These are phyloP conservation scores for Phyllosticta citriasiana DNA, from an alignment of 2,329 filamentous ascomycete genomes.

Conservation along the genomic window DNA sequence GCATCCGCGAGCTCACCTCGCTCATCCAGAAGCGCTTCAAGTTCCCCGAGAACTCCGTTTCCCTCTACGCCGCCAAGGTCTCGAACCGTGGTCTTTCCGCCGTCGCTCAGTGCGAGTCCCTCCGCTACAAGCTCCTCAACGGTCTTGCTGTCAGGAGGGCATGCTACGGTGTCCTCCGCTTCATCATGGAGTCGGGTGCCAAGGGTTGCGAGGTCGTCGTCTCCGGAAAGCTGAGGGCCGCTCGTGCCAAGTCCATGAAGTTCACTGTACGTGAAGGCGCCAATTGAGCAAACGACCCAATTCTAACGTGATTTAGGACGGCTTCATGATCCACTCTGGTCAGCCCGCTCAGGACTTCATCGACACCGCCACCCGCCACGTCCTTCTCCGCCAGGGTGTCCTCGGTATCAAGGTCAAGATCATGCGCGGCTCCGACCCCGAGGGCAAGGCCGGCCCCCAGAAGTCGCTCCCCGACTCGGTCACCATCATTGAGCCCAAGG, in stretches of 20 bases:
- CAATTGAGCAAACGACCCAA: not conserved
- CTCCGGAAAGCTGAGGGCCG: constrained; percentile 96
- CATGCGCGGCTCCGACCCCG: constrained; percentile 98
- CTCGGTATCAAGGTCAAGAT: constrained; percentile 99
- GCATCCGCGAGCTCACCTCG: constrained; percentile 99
- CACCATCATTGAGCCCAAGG: constrained; percentile 99
- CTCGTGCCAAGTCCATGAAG: constrained; percentile 99
- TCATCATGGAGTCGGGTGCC: constrained; percentile 99
- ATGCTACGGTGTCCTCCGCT: constrained; percentile 99
- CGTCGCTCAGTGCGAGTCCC: constrained; percentile 99
- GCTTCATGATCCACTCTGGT: constrained; percentile 99
- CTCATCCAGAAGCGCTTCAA: constrained; percentile 99
- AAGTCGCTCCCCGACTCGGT: constrained; percentile 97
- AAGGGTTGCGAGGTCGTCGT: constrained; percentile 99
- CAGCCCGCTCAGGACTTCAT: constrained; percentile 99
- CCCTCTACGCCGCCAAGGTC: constrained; percentile 99
- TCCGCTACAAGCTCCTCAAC: constrained; percentile 99
- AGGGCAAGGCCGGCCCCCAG: constrained; percentile 96
- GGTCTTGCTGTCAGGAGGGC: constrained; percentile 96
- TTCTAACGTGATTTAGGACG: constrained; percentile 46
- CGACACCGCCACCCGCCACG: constrained; percentile 95
- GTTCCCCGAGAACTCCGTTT: constrained; percentile 99
- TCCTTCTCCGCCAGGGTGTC: constrained; percentile 98
- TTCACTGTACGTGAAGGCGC: constrained; percentile 66
- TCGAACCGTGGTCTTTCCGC: constrained; percentile 99